phyloP scores from a whole-genome alignment of 169 alveolate genomes.

The Fabrea salina region DNA sequence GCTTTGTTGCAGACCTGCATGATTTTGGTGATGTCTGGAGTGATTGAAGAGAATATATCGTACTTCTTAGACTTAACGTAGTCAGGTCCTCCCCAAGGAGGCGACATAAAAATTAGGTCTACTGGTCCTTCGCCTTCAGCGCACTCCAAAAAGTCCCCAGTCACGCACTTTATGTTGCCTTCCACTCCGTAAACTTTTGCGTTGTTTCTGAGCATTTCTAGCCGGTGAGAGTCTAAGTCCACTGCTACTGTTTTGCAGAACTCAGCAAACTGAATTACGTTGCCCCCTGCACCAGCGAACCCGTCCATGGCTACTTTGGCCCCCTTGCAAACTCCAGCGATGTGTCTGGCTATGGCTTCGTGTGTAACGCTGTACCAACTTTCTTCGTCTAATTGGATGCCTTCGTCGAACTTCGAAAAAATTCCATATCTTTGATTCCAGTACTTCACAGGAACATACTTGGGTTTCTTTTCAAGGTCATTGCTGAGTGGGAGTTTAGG shows the following conservation, averaged over 20 bases:
- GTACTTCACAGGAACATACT: slow-evolving; percentile 29
- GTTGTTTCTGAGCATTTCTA: slow-evolving; percentile 58
- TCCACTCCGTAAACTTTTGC: slow-evolving; percentile 50
- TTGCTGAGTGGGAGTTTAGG: neutral
- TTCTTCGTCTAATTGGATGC: slow-evolving; percentile 76
- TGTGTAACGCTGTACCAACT: slow-evolving; percentile 82
- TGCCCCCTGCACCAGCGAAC: slow-evolving; percentile 80
- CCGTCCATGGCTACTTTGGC: slow-evolving; percentile 60
- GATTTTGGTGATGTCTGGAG: neutral
- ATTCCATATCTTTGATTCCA: slow-evolving; percentile 59
- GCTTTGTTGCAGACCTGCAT: neutral
- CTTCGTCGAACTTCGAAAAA: slow-evolving; percentile 67
- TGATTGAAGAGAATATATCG: neutral
- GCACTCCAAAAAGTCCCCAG: slow-evolving; percentile 39
- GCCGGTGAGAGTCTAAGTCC: slow-evolving; percentile 56
- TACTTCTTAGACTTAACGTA: slow-evolving; percentile 50
- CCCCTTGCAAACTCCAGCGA: slow-evolving; percentile 52
- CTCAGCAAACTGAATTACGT: slow-evolving; percentile 59
- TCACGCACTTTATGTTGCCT: slow-evolving; percentile 34
- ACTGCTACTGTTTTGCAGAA: slow-evolving; percentile 53
- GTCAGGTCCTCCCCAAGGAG: slow-evolving; percentile 84
- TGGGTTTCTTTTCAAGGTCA: neutral
- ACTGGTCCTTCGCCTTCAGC: neutral
- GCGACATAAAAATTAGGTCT: slow-evolving; percentile 66
- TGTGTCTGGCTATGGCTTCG: slow-evolving; percentile 65